phyloP scores from a whole-genome alignment of 257 asterid species.

The Thymus mandschuricus region DNA sequence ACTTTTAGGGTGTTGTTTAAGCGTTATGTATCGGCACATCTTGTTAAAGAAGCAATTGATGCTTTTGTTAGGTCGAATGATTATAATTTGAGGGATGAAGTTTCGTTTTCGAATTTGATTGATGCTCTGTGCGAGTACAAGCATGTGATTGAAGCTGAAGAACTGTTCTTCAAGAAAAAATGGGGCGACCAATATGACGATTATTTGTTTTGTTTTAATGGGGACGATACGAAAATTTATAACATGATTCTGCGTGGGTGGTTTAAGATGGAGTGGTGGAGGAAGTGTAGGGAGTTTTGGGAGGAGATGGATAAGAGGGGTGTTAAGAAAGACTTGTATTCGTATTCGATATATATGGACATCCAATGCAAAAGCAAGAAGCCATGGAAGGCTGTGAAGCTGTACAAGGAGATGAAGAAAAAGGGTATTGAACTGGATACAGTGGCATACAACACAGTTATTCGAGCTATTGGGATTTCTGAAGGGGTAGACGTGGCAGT shows the following conservation, averaged over 20 bases:
- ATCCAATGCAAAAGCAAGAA: slow-evolving; percentile 81
- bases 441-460: slow-evolving; percentile 79
- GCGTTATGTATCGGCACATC: slow-evolving; percentile 78
- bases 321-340: slow-evolving; percentile 69
- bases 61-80: slow-evolving; percentile 59
- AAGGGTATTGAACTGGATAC: slow-evolving; percentile 71
- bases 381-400: slow-evolving; percentile 83
- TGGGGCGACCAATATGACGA: slow-evolving; percentile 31
- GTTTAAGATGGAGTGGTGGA: slow-evolving; percentile 88
- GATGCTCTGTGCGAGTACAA: slow-evolving; percentile 89
- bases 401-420: slow-evolving; percentile 84
- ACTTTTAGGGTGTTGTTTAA: slow-evolving; percentile 76
- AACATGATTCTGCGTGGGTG: slow-evolving; percentile 87
- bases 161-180: slow-evolving; percentile 60
- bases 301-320: slow-evolving; percentile 86
- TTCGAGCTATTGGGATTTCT: slow-evolving; percentile 72
- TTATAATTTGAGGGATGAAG: slow-evolving; percentile 69
- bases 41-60: slow-evolving; percentile 79
- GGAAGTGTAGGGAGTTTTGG: slow-evolving; percentile 84
- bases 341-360: slow-evolving; percentile 89
- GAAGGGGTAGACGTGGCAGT: slow-evolving; percentile 81
- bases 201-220: slow-evolving; percentile 31
- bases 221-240: slow-evolving; percentile 53
- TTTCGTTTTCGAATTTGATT: slow-evolving; percentile 69
- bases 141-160: slow-evolving; percentile 93